Percentiles rank a stretch among this genome's conserved stretches.
phyloP scores from a whole-genome alignment of 1,284 basidiomycete genomes.

The Porodaedalea pini region DNA sequence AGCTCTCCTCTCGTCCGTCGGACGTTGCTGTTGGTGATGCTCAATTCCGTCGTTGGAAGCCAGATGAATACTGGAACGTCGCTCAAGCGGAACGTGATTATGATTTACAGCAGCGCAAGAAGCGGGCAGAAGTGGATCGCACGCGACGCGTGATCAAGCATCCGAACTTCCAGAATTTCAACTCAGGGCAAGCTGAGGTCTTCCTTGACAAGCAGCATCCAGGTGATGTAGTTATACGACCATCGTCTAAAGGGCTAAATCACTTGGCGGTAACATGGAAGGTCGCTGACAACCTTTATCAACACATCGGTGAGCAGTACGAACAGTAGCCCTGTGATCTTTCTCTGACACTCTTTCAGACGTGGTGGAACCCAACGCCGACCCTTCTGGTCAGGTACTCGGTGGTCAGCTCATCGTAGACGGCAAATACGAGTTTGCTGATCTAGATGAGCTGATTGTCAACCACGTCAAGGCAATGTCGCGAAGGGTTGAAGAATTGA shows the following conservation, averaged over 20 bases:
- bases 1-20: slow-evolving; percentile 70
- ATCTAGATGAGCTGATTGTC: slow-evolving; percentile 97
- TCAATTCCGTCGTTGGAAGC: slow-evolving; percentile 58
- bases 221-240: slow-evolving; percentile 94
- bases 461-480: slow-evolving; percentile 96
- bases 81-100: slow-evolving; percentile 65
- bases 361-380: slow-evolving; percentile 83
- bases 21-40: slow-evolving; percentile 70
- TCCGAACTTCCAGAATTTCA: slow-evolving; percentile 98
- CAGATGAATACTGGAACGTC: slow-evolving; percentile 70
- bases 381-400: slow-evolving; percentile 63
- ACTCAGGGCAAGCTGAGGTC: slow-evolving; percentile 85
- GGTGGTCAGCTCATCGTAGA: slow-evolving; percentile 81
- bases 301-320: slow-evolving; percentile 81
- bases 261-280: slow-evolving; percentile 99
- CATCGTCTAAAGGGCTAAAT: slow-evolving; percentile 90
- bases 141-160: slow-evolving; percentile 92
- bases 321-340: background rate
- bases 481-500: slow-evolving; percentile 91
- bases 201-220: slow-evolving; percentile 88
- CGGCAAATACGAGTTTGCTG: slow-evolving; percentile 81
- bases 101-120: slow-evolving; percentile 79
- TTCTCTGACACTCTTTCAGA: slow-evolving; percentile 46
- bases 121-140: slow-evolving; percentile 74
- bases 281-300: slow-evolving; percentile 94